A percentile compares a stretch with the other conserved stretches of the same genome.
These are phyloP conservation scores for Sarocladiaceae sp. DNA, from an alignment of 2,329 filamentous ascomycete genomes.

Conservation along the genomic window DNA sequence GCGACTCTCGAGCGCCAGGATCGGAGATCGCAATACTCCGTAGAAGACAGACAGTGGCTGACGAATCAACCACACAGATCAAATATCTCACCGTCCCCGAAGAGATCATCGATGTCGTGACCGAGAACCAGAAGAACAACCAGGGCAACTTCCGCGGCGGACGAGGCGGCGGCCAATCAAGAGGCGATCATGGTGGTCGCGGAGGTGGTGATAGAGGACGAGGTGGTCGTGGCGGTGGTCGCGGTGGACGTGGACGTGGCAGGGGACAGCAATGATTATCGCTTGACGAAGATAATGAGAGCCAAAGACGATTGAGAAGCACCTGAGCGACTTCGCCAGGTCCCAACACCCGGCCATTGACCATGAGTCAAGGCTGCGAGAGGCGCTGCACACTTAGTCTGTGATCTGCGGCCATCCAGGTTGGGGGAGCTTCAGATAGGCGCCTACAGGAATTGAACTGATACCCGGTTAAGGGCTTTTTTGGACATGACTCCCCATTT, in stretches of 20 bases:
- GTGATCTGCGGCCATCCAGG: background rate
- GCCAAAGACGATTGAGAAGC: no score
- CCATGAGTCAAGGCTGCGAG: no score
- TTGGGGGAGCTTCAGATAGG: background rate
- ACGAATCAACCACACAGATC: slow-evolving; percentile 56
- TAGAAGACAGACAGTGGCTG: background rate
- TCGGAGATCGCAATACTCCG: background rate
- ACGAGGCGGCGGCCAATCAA: slow-evolving; percentile 53
- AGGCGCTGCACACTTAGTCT: no score
- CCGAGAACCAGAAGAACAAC: slow-evolving; percentile 79
- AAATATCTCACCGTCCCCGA: slow-evolving; percentile 97
- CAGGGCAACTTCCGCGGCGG: slow-evolving; percentile 60
- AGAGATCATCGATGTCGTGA: slow-evolving; percentile 91
- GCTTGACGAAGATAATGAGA: no score
- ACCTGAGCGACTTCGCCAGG: no score
- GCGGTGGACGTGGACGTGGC: slow-evolving; percentile 30
- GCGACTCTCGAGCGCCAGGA: background rate
- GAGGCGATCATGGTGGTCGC: slow-evolving; percentile 56
- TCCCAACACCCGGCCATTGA: no score
- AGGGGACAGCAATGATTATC: slow-evolving; percentile 21
- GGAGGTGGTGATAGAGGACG: slow-evolving; percentile 42
- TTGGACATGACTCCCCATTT: background rate
- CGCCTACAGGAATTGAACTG: slow-evolving; percentile 4
- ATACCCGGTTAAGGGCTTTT: slow-evolving; percentile 5
- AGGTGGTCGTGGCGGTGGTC: slow-evolving; percentile 32